Base-by-base conservation (phyloP, 2,329 filamentous ascomycete genomes). In the Hypomyces perniciosus region DNA sequence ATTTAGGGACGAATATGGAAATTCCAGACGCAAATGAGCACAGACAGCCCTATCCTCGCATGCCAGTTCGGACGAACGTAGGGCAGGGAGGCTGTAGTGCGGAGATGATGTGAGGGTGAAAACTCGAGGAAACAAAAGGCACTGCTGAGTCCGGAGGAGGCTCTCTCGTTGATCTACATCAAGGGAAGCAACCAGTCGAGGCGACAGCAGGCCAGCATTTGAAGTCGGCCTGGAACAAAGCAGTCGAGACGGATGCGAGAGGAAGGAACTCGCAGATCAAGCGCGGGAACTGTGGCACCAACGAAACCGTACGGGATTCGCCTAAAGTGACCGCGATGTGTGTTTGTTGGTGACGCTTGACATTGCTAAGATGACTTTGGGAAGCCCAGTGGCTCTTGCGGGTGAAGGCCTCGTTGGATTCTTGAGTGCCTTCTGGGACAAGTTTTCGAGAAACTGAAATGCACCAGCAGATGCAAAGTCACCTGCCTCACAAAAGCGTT, bases 251-350 rank as follows among this genome's bases (percentile, higher is more conserved):
- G 6, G 31, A 38, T n/a, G 37, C 29, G 27, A 20, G 20, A 5
- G 48, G 51, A 53, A 53, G 39, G 44, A 27, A 45, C 48, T 7
- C 27, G 13, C 26, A 47, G 9, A 29, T 44, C 12, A 27, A 20
- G 8, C 12, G 41, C 27, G 40, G 6, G 30, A 39, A 44, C 48
- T 43, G 34, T 31, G 42, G 39, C 47, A 44, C 29, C 26, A 29
- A 12, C 12, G 12, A 20, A 33, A n/a, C 9, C 26, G 8, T 46
- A 29, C 26, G 31, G 30, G 3, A 29, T 43, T 50, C 26, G 43
- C 33, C 46, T 44, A 44, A 35, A 12, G 33, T n/a, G 34, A 38
- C 27, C 37, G 33, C 28, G 5, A 43, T 13, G 7, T 27, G 34
- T 29, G 27, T 46, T 50, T 46, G 46, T n/a, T 45, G 43, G 9